Percentiles rank a stretch among this genome's conserved stretches.
These are phyloP conservation scores for Tricholoma sp. DNA, from an alignment of 768 basidiomycete species.

Conservation along the genomic window DNA sequence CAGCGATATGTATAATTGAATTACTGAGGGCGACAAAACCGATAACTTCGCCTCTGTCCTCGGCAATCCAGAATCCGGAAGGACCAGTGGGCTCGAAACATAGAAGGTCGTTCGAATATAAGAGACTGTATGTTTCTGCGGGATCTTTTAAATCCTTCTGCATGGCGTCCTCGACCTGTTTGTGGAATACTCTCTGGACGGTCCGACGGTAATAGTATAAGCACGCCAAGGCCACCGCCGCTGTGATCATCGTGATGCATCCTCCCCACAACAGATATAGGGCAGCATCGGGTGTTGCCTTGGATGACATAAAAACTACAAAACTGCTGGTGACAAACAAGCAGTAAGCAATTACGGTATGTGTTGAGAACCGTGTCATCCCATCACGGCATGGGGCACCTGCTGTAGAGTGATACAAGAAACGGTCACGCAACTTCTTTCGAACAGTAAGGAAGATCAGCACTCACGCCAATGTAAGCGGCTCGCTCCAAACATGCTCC, in stretches of 20 bases:
- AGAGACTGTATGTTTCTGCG: not conserved
- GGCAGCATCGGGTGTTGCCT: not conserved
- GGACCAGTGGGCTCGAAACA: not conserved
- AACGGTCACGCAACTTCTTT: not conserved
- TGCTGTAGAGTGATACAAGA: not conserved
- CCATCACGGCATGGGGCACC: not conserved
- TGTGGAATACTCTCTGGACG: too few species aligned
- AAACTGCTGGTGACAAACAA: not conserved
- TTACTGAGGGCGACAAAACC: not conserved
- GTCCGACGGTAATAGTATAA: not conserved
- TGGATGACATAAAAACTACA: not conserved
- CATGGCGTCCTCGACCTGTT: not conserved
- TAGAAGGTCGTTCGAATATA: not conserved
- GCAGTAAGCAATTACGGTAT: not conserved
- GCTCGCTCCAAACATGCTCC: not conserved
- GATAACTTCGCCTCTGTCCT: not conserved
- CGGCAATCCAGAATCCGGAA: slow-evolving; percentile 1
- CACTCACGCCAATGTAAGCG: not conserved
- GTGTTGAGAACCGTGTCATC: not conserved
- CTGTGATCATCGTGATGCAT: not conserved
- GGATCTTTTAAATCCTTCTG: not conserved
- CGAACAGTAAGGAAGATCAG: not conserved
- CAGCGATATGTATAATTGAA: not conserved
- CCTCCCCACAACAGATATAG: not conserved
- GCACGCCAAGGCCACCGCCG: not conserved